A percentile compares a stretch with the other conserved stretches of the same genome.
Evolutionary conservation across 169 alveolate genomes (phyloP).

Genomic region (Amoebophrya sp.): DNA sequence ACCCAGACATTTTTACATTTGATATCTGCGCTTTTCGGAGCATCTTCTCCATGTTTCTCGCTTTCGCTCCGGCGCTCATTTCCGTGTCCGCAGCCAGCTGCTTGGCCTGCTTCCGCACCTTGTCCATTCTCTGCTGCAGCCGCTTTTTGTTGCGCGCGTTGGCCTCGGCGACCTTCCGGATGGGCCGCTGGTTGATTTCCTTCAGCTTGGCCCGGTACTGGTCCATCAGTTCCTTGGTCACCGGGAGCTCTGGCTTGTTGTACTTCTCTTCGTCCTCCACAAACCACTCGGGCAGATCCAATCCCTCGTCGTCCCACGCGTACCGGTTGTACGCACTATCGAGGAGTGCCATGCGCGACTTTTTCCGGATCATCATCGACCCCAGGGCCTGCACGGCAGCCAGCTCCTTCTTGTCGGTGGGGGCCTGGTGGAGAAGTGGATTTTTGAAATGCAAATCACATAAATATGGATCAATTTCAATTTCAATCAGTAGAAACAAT

Average conservation of each 20-base stretch:
- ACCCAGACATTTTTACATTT: too few relatives aligned
- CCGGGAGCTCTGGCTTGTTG: slow-evolving; percentile 84
- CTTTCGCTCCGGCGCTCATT: slow-evolving; percentile 39
- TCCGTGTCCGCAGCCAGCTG: background rate
- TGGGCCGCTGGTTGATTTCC: slow-evolving; percentile 89
- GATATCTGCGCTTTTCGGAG: slow-evolving; percentile 23
- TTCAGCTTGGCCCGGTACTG: slow-evolving; percentile 84
- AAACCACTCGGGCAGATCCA: slow-evolving; percentile 92
- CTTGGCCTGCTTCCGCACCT: slow-evolving; percentile 35
- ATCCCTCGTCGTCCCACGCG: slow-evolving; percentile 73
- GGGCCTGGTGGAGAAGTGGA: background rate
- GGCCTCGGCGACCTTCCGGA: slow-evolving; percentile 77
- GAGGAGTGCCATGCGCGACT: slow-evolving; percentile 81
- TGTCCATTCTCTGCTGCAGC: slow-evolving; percentile 35
- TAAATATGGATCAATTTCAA: too few relatives aligned
- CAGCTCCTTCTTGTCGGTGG: slow-evolving; percentile 35
- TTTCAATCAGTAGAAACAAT: too few relatives aligned
- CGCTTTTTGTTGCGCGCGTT: slow-evolving; percentile 40
- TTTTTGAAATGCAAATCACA: background rate
- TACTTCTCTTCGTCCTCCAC: slow-evolving; percentile 89
- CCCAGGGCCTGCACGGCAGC: slow-evolving; percentile 49
- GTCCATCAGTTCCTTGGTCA: slow-evolving; percentile 87
- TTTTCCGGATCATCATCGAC: slow-evolving; percentile 55
- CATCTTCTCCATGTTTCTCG: slow-evolving; percentile 39
- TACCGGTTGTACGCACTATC: slow-evolving; percentile 89